Conservation (phyloP, 768 basidiomycete genomes). For the Kwoniella europaea region DNA sequence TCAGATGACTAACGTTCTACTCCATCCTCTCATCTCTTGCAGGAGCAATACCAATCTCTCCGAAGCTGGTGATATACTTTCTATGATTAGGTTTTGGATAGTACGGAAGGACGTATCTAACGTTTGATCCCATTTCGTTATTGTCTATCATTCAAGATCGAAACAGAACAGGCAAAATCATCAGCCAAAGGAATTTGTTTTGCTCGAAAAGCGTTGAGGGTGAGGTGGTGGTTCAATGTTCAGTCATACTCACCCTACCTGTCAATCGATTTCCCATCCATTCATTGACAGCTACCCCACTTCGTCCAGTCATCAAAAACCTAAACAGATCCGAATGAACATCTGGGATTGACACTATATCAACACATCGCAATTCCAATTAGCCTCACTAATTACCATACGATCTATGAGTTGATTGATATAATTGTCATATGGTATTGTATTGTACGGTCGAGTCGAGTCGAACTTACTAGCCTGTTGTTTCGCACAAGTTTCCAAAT, state of each 20-base stretch:
- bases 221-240: neutral
- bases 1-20: slow-evolving; percentile 23
- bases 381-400: no score
- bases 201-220: neutral
- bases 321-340: slow-evolving; percentile 48
- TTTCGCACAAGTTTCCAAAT: slow-evolving; percentile 46
- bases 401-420: no score
- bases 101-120: slow-evolving; percentile 28
- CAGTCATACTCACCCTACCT: slow-evolving; percentile 30
- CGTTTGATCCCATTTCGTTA: slow-evolving; percentile 46
- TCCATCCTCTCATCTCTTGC: slow-evolving; percentile 43
- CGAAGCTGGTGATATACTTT: slow-evolving; percentile 42
- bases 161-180: no score
- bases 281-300: slow-evolving; percentile 39
- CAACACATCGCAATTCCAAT: no score
- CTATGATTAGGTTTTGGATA: slow-evolving; percentile 36
- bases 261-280: slow-evolving; percentile 51
- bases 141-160: slow-evolving; percentile 24
- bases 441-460: neutral
- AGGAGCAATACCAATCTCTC: slow-evolving; percentile 39
- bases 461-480: slow-evolving; percentile 45
- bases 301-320: slow-evolving; percentile 45
- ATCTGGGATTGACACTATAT: slow-evolving; percentile 34
- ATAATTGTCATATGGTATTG: no score
- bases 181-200: no score